Evolutionary conservation across 805 yeast genomes (phyloP).

Genomic region (Ogataea polymorpha): DNA sequence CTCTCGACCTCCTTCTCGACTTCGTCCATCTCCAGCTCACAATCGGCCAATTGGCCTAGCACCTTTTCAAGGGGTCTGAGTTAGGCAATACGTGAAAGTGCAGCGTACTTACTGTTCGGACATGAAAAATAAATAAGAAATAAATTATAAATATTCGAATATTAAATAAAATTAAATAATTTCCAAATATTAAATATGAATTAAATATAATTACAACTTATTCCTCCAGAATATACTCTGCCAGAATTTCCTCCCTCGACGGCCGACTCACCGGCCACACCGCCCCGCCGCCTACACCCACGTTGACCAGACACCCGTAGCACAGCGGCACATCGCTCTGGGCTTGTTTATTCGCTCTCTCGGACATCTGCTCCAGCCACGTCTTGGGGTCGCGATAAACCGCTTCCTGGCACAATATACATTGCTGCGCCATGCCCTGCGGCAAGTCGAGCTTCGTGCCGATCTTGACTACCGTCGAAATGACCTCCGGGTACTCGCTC

Average conservation of each 20-base stretch:
- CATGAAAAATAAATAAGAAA: background rate
- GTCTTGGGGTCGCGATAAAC: slow-evolving; percentile 55
- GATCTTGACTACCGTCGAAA: slow-evolving; percentile 88
- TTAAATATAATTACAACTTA: too few relatives aligned
- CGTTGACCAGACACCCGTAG: slow-evolving; percentile 71
- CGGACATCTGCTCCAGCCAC: slow-evolving; percentile 69
- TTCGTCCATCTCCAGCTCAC: slow-evolving; percentile 55
- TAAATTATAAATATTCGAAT: slow-evolving; percentile 7
- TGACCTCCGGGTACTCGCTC: slow-evolving; percentile 79
- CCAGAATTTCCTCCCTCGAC: slow-evolving; percentile 27
- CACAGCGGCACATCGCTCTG: slow-evolving; percentile 44
- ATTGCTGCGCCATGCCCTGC: slow-evolving; percentile 24
- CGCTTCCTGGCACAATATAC: slow-evolving; percentile 55
- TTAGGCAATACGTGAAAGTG: background rate
- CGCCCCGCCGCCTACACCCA: slow-evolving; percentile 43
- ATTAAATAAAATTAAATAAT: too few relatives aligned
- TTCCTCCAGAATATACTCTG: slow-evolving; percentile 20
- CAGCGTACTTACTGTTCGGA: slow-evolving; percentile 4
- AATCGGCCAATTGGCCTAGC: slow-evolving; percentile 48
- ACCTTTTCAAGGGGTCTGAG: slow-evolving; percentile 33
- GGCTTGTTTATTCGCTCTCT: slow-evolving; percentile 17
- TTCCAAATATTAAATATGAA: too few relatives aligned
- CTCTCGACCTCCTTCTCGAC: slow-evolving; percentile 62
- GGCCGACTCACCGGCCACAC: slow-evolving; percentile 31
- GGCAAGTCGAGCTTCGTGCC: slow-evolving; percentile 72